Conservation (phyloP, 306 rosid genomes). For the Rosa persica region DNA sequence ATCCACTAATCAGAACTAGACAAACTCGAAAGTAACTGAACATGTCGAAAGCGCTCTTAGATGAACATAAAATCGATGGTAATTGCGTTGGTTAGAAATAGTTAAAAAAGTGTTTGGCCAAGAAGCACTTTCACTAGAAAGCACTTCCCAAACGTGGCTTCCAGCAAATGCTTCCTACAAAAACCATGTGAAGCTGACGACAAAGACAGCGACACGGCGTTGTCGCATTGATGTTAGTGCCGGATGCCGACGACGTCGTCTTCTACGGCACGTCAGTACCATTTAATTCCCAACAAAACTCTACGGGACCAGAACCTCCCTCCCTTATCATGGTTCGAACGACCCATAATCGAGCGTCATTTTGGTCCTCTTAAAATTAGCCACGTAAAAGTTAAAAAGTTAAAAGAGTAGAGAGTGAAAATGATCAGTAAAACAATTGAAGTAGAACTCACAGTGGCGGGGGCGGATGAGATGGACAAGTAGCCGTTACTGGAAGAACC, state of each 20-base stretch:
- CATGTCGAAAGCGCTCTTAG: neutral
- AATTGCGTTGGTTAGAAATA: neutral
- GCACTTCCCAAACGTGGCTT: neutral
- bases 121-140: neutral
- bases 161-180: neutral
- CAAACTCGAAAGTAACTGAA: neutral
- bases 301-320: neutral
- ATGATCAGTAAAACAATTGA: too few species aligned
- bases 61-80: neutral
- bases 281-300: neutral
- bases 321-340: neutral
- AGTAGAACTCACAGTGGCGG: slow-evolving; percentile 35
- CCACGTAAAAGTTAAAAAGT: neutral
- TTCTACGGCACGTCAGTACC: neutral
- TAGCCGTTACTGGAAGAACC: slow-evolving; percentile 63
- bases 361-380: neutral
- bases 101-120: neutral
- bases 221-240: neutral
- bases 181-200: neutral
- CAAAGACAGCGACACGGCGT: neutral
- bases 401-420: neutral
- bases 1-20: neutral
- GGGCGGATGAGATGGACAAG: slow-evolving; percentile 74
- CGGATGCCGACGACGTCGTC: neutral
- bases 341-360: neutral